A percentile compares a stretch with the other conserved stretches of the same genome.
These are phyloP conservation scores for Zelopaecilomyces penicillatus DNA, from an alignment of 2,329 filamentous ascomycete genomes.

Conservation along the genomic window DNA sequence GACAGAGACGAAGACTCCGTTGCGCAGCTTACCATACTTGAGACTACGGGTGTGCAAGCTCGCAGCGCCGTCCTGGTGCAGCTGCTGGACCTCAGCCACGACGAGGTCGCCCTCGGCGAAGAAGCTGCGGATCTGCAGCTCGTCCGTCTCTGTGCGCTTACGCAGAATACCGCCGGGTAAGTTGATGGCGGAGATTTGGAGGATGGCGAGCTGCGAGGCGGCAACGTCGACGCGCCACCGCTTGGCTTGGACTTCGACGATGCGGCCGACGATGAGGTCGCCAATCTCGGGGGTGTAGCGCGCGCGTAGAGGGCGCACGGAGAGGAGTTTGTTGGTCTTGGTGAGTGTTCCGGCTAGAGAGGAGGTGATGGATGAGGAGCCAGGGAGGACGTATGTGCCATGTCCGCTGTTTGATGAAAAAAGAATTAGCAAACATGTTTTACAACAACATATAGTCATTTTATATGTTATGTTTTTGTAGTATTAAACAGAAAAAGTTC, in stretches of 20 bases:
- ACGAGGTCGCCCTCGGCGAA: constrained; percentile 92
- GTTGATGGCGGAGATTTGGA: constrained; percentile 87
- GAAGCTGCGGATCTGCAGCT: constrained; percentile 94
- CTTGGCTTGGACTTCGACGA: constrained; percentile 86
- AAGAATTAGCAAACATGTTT: too few relatives aligned
- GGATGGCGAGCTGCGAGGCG: constrained; percentile 72
- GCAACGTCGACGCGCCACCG: constrained; percentile 95
- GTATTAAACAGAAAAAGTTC: neutral
- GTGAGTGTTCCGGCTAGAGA: constrained; percentile 85
- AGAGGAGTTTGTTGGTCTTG: constrained; percentile 95
- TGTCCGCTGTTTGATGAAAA: constrained; percentile 58
- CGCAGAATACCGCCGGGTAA: constrained; percentile 87
- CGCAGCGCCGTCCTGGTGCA: constrained; percentile 79
- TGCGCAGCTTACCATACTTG: constrained; percentile 91
- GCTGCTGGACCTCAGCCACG: constrained; percentile 86
- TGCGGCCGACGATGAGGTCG: constrained; percentile 87
- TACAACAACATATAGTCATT: too few relatives aligned
- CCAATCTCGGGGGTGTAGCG: constrained; percentile 95
- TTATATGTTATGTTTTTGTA: neutral
- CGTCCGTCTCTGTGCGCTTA: constrained; percentile 87
- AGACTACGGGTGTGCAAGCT: constrained; percentile 82
- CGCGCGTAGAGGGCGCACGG: constrained; percentile 79
- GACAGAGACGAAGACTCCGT: constrained; percentile 81
- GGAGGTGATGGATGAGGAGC: constrained; percentile 65
- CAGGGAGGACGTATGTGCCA: constrained; percentile 68